phyloP scores from a whole-genome alignment of 768 basidiomycete species.

The Russula virescens region DNA sequence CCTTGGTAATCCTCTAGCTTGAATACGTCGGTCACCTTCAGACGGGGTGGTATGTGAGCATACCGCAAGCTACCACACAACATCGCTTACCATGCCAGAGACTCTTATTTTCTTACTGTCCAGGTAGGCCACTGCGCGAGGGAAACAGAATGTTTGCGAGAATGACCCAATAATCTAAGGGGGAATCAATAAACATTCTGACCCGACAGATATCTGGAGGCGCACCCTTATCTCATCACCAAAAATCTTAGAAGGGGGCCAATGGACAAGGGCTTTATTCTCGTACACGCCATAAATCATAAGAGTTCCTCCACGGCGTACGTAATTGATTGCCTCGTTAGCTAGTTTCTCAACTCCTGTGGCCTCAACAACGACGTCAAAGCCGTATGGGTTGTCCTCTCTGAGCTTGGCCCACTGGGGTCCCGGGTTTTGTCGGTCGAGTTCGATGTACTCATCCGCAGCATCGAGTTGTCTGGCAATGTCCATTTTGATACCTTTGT shows the following conservation, averaged over 20 bases:
- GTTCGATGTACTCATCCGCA: conserved; percentile 80
- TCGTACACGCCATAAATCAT: conserved; percentile 91
- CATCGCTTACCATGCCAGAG: conserved; percentile 62
- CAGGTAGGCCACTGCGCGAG: conserved; percentile 82
- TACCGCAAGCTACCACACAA: not conserved
- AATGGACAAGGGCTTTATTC: conserved; percentile 76
- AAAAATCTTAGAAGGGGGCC: conserved; percentile 82
- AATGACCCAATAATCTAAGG: conserved; percentile 83
- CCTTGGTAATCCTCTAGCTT: conserved; percentile 54
- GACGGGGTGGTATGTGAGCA: not conserved
- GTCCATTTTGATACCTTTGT: conserved; percentile 88
- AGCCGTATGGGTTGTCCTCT: conserved; percentile 78
- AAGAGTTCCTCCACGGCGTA: conserved; percentile 75
- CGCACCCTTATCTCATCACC: conserved; percentile 59
- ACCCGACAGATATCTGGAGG: not conserved
- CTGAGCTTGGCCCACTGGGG: conserved; percentile 78
- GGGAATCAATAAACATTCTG: not conserved
- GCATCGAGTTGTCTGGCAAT: conserved; percentile 74
- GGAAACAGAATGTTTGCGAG: conserved; percentile 86
- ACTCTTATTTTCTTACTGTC: conserved; percentile 80
- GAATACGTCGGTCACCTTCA: conserved; percentile 52
- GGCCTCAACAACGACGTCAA: conserved; percentile 80
- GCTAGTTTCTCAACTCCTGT: conserved; percentile 83
- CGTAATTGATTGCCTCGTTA: conserved; percentile 87
- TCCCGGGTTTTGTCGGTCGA: conserved; percentile 69